These are phyloP conservation scores for Rhizophagus sp. DNA, from an alignment of 192 early-diverging fungal genomes.

Conservation along the genomic window DNA sequence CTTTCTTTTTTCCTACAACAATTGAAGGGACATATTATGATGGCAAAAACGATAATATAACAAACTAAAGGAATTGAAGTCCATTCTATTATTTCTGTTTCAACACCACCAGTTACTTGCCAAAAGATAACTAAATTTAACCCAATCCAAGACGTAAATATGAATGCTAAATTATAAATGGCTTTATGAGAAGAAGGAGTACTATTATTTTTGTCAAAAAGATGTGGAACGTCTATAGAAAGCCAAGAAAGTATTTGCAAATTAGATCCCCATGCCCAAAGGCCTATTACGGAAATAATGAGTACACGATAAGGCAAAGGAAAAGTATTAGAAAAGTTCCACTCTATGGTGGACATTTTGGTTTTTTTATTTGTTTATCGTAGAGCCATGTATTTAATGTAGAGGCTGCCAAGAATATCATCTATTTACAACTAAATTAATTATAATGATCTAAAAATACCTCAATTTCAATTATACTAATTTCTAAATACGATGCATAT, in stretches of 20 bases:
- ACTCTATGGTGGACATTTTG: slow-evolving; percentile 16
- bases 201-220: slow-evolving; percentile 31
- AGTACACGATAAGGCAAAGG: slow-evolving; percentile 53
- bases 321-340: slow-evolving; percentile 46
- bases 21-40: slow-evolving; percentile 53
- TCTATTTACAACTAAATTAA: no score
- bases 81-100: slow-evolving; percentile 23
- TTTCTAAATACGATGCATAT: neutral
- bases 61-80: slow-evolving; percentile 48
- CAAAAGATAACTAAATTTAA: slow-evolving; percentile 54
- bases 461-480: neutral
- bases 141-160: slow-evolving; percentile 41
- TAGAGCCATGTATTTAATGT: neutral
- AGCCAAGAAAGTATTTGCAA: slow-evolving; percentile 46
- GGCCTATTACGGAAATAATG: slow-evolving; percentile 50
- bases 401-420: no score
- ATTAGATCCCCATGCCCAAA: slow-evolving; percentile 63
- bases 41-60: slow-evolving; percentile 41
- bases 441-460: neutral
- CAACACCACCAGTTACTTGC: slow-evolving; percentile 37
- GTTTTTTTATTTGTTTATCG: neutral
- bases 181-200: slow-evolving; percentile 31
- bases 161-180: slow-evolving; percentile 49
- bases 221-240: slow-evolving; percentile 47
- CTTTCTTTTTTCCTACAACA: slow-evolving; percentile 52